phyloP scores from a whole-genome alignment of 2,329 filamentous ascomycete genomes.

The Cladosporium cucumerinum region DNA sequence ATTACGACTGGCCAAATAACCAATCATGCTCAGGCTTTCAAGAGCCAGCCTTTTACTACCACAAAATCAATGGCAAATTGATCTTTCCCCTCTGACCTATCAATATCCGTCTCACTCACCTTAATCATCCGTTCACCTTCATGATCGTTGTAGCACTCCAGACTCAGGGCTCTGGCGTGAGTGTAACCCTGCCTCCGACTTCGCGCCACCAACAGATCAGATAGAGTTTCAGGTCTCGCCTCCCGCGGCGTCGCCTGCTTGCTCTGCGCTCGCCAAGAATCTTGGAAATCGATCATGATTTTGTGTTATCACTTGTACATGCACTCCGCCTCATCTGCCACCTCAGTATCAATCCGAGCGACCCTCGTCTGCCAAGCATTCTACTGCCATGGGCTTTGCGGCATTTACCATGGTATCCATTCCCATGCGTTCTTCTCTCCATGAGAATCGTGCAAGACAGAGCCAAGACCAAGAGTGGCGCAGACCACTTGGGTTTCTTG shows the following conservation, averaged over 20 bases:
- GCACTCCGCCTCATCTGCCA: neutral
- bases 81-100: neutral
- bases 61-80: neutral
- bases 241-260: neutral
- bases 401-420: neutral
- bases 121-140: neutral
- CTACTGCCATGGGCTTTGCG: neutral
- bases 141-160: neutral
- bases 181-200: neutral
- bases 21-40: neutral
- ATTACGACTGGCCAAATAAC: neutral
- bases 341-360: neutral
- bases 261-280: neutral
- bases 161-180: neutral
- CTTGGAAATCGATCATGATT: neutral
- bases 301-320: neutral
- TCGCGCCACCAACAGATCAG: neutral
- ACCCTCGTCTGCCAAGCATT: neutral
- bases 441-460: neutral
- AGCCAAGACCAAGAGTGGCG: neutral
- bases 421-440: neutral
- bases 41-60: neutral
- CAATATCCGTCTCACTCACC: neutral
- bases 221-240: neutral
- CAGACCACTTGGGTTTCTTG: neutral